Conservation (phyloP, 1,284 basidiomycete species). For the Inonotus obliquus region DNA sequence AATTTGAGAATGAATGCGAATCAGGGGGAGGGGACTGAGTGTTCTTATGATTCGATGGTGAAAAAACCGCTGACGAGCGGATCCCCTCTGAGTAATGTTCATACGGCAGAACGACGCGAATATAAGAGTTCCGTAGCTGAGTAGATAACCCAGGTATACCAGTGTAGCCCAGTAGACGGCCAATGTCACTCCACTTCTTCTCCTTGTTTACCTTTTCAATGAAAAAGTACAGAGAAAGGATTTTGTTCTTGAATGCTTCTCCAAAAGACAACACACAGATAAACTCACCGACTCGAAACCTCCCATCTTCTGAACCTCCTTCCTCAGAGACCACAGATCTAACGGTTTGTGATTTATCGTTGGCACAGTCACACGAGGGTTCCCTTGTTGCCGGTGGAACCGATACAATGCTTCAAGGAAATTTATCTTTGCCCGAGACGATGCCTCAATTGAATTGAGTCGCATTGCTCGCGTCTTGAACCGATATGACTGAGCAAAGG, state of each 20-base stretch:
- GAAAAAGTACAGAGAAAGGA: conserved; percentile 21
- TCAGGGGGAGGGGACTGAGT: conserved; percentile 22
- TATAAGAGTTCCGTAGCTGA: conserved; percentile 87
- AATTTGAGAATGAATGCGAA: neutral
- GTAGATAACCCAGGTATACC: conserved; percentile 80
- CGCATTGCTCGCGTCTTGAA: conserved; percentile 96
- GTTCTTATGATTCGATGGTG: conserved; percentile 4
- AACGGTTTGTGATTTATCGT: conserved; percentile 89
- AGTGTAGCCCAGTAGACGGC: conserved; percentile 76
- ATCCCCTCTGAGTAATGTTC: conserved; percentile 85
- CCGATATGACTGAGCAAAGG: conserved; percentile 65
- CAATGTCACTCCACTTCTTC: conserved; percentile 86
- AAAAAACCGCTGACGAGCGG: conserved; percentile 53
- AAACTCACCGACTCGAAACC: conserved; percentile 77
- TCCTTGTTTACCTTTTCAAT: conserved; percentile 60
- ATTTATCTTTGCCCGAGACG: conserved; percentile 93
- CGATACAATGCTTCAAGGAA: conserved; percentile 96
- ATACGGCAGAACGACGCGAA: conserved; percentile 88
- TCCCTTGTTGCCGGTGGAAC: conserved; percentile 87
- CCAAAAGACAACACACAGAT: conserved; percentile 21
- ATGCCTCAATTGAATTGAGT: conserved; percentile 96
- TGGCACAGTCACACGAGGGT: conserved; percentile 83
- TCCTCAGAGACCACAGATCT: conserved; percentile 90
- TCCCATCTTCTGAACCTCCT: conserved; percentile 85
- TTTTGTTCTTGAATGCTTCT: neutral